A percentile compares a stretch with the other conserved stretches of the same genome.
Conservation (phyloP, 768 basidiomycete genomes). For the Dacryopinax primogenitus region DNA sequence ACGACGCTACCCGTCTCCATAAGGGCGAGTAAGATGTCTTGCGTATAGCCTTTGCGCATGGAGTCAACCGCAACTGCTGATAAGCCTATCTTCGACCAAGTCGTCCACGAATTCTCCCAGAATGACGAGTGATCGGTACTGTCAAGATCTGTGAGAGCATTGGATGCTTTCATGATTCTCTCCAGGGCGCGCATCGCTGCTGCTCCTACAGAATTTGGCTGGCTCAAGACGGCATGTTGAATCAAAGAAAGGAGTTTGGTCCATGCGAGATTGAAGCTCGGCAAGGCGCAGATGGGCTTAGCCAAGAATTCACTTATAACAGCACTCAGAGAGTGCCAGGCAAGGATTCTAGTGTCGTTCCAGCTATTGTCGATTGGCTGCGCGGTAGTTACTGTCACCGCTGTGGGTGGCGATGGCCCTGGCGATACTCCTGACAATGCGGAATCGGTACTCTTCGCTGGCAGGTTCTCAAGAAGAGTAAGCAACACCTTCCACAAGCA, state of each 20-base stretch:
- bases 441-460: conserved; percentile 1
- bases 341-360: conserved; percentile 81
- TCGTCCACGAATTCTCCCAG: conserved; percentile 55
- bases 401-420: neutral
- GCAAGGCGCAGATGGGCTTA: conserved; percentile 56
- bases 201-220: conserved; percentile 56
- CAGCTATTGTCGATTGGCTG: conserved; percentile 38
- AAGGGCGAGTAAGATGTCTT: conserved; percentile 74
- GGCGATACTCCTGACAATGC: neutral
- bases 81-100: conserved; percentile 51
- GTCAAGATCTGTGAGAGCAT: conserved; percentile 19
- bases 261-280: conserved; percentile 61
- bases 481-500: conserved; percentile 87
- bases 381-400: conserved; percentile 15
- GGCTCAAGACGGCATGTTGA: conserved; percentile 54
- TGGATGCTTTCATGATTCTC: conserved; percentile 54
- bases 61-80: conserved; percentile 1
- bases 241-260: conserved; percentile 58
- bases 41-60: conserved; percentile 39
- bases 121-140: conserved; percentile 31
- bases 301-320: conserved; percentile 72
- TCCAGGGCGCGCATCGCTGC: conserved; percentile 79
- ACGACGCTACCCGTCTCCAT: conserved; percentile 53
- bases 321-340: conserved; percentile 67
- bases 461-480: conserved; percentile 56